Evolutionary conservation across 805 yeast genomes (phyloP), one percentile per base, ranked within the genome.

Genomic region (Tanozyma kutaoensis): DNA sequence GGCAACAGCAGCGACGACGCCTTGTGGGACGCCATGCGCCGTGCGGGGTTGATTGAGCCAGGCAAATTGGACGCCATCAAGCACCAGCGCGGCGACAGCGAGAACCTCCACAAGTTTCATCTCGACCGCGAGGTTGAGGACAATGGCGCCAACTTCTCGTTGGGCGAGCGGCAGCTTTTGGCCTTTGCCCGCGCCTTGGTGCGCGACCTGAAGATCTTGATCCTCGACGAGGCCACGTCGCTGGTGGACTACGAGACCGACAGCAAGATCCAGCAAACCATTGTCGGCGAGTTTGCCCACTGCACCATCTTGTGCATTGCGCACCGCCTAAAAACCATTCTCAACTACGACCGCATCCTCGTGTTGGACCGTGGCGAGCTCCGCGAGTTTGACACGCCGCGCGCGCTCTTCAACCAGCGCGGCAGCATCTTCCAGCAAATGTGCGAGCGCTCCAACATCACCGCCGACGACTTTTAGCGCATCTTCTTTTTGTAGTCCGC

Each of bases 401-500:
- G 42, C 45, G 40, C 38, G 6, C 42, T 55, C 25, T 55, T 42
- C 34, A 17, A 5, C 25, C 24, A 25, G 5, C 37, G 38, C 17
- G 34, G 42, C 19, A 48, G 57, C 4, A 34, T 50, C 14, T 55
- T 55, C 27, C 43, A 41, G 23, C 43, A 40, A 24, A 55, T 55
- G 60, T 55, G 62, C 34, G 52, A 52, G 27, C 55, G 52, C 33
- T 52, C 59, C 1, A 43, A 46, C 30, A 52, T 55, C 16, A 30
- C 38, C n/a, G 42, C 38, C 2, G 47, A 38, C 3, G 57, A 53
- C 32, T 53, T 54, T 21, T 39, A 55, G 34, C 52, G 54, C 62
- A 53, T 55, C 42, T 69, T 69, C 58, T 69, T 76, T 48, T 72
- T 74, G 46, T 77, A 77, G 40, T 77, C 88, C 1, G 85, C 85